Evolutionary conservation across 257 asterid genomes (phyloP).

Genomic region (Voacanga thouarsii): DNA sequence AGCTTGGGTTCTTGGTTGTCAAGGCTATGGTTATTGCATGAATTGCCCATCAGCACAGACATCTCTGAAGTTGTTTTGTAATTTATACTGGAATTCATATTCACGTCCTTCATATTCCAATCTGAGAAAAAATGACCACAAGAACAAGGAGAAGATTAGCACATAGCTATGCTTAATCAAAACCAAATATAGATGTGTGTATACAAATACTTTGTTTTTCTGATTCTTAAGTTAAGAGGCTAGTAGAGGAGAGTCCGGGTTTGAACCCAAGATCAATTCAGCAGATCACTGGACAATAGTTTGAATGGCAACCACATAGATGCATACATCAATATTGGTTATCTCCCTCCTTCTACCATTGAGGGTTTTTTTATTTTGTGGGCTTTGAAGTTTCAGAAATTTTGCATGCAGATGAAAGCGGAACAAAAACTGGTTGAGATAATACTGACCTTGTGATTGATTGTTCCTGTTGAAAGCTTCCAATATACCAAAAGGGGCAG

Average conservation of each 20-base stretch:
- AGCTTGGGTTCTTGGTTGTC: slow-evolving; percentile 50
- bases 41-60: slow-evolving; percentile 17
- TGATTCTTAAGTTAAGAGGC: no score
- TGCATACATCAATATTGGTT: not conserved
- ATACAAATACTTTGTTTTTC: not conserved
- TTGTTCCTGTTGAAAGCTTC: slow-evolving; percentile 48
- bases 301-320: not conserved
- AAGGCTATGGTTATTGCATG: slow-evolving; percentile 38
- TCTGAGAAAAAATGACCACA: slow-evolving; percentile 29
- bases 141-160: not conserved
- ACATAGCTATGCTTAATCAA: not conserved
- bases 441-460: slow-evolving; percentile 43
- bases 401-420: not conserved
- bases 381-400: no score
- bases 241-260: no score
- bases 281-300: not conserved
- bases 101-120: slow-evolving; percentile 49
- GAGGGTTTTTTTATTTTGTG: no score
- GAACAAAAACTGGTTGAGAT: not conserved
- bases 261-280: not conserved
- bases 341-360: no score
- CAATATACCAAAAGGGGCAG: slow-evolving; percentile 43
- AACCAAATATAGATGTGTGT: not conserved
- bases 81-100: slow-evolving; percentile 14
- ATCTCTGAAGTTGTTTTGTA: slow-evolving; percentile 29